Conservation (phyloP, 352 stramenopile genomes). For the Phytophthora rubi region DNA sequence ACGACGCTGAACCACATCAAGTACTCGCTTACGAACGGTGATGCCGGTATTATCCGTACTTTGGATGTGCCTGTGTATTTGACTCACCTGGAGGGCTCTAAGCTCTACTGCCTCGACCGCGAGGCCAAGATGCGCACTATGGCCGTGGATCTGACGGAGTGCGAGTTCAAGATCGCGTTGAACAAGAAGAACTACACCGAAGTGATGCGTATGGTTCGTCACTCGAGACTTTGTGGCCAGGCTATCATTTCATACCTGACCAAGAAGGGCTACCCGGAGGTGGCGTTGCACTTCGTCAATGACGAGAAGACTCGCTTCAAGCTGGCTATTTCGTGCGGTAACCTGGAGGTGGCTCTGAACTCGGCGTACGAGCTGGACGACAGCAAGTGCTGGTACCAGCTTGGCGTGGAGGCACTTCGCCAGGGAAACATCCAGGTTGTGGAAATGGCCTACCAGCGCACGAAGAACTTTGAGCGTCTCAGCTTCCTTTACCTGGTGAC, state of each 20-base stretch:
- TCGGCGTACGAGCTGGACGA: constrained; percentile 96
- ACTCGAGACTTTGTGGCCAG: constrained; percentile 96
- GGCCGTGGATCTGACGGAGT: constrained; percentile 98
- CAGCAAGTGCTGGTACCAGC: constrained; percentile 96
- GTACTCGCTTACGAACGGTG: constrained; percentile 92
- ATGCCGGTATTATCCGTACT: constrained; percentile 98
- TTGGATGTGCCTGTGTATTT: constrained; percentile 98
- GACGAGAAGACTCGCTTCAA: constrained; percentile 99
- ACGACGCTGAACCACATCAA: constrained; percentile 97
- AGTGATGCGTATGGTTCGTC: constrained; percentile 99
- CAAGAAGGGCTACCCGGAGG: constrained; percentile 99
- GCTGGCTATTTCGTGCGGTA: constrained; percentile 98
- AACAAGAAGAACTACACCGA: constrained; percentile 96
- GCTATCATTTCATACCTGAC: constrained; percentile 99
- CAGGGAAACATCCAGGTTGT: constrained; percentile 99
- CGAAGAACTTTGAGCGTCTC: constrained; percentile 99
- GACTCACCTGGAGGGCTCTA: constrained; percentile 94
- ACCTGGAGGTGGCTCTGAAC: constrained; percentile 98
- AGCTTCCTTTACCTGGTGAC: constrained; percentile 99
- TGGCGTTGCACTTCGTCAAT: constrained; percentile 99
- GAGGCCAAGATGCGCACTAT: constrained; percentile 97
- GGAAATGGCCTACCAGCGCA: constrained; percentile 99
- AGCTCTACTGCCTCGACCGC: constrained; percentile 97
- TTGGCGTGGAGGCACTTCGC: constrained; percentile 96
- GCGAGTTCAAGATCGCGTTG: constrained; percentile 98